phyloP scores from a whole-genome alignment of 1,284 basidiomycete genomes.

The Rhizoctonia solani region DNA sequence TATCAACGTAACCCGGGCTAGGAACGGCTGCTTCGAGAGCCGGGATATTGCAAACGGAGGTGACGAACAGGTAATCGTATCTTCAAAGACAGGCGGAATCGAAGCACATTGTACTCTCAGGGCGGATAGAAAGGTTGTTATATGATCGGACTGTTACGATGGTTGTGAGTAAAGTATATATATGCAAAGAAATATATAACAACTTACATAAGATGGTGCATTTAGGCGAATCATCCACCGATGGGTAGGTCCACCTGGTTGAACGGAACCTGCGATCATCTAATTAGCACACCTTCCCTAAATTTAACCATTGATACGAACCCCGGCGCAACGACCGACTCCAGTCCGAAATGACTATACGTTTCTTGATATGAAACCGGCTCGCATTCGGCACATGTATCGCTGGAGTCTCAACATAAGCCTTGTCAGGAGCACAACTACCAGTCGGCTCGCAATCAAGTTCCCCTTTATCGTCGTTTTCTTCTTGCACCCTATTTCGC shows the following conservation, averaged over 20 bases:
- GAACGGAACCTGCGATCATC: neutral
- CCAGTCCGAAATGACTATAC: constrained; percentile 29
- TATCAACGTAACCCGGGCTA: constrained; percentile 15
- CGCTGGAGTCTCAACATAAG: no score
- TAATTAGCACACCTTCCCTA: neutral
- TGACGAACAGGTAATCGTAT: constrained; percentile 8
- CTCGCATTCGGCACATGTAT: neutral
- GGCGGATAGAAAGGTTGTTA: constrained; percentile 21
- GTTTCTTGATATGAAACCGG: constrained; percentile 25
- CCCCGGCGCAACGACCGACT: constrained; percentile 23
- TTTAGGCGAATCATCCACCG: constrained; percentile 27
- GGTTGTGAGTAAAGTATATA: no score
- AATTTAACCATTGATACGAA: neutral
- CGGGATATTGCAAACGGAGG: constrained; percentile 26
- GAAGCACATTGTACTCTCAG: constrained; percentile 17
- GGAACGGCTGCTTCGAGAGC: constrained; percentile 2
- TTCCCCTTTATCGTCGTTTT: neutral
- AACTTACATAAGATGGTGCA: constrained; percentile 21
- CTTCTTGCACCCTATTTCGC: neutral
- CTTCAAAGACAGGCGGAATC: constrained; percentile 16
- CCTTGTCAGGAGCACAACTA: no score
- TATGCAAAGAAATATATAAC: neutral
- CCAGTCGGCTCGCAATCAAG: neutral
- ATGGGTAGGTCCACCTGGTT: constrained; percentile 21
- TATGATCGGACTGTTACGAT: constrained; percentile 7